Conservation (phyloP, 2,329 filamentous ascomycete genomes). For the Cadophora sp. region DNA sequence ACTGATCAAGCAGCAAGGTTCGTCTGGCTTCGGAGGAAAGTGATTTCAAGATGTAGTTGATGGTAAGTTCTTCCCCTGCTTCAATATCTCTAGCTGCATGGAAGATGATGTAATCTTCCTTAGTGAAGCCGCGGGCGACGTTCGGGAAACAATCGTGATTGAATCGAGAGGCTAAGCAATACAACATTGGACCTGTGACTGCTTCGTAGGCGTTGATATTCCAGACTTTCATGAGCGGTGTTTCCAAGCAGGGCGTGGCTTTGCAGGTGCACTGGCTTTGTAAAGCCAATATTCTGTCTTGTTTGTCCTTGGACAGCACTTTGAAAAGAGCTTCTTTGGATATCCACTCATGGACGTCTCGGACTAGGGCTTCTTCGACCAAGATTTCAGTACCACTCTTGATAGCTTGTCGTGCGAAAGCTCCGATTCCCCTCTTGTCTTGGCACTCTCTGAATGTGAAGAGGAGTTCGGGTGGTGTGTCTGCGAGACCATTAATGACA, state of each 20-base stretch:
- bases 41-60: conserved; percentile 1
- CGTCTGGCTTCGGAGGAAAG: not conserved
- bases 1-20: not conserved
- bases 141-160: conserved; percentile 24
- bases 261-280: conserved; percentile 13
- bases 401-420: conserved; percentile 16
- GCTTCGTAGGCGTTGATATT: conserved; percentile 11
- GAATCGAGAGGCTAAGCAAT: conserved; percentile 12
- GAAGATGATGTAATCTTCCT: conserved; percentile 8
- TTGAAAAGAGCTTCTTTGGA: conserved; percentile 12
- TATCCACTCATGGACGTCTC: not conserved
- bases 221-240: not conserved
- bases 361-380: conserved; percentile 13
- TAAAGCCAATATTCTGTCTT: conserved; percentile 3
- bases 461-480: not conserved
- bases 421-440: conserved; percentile 7
- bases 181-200: not conserved
- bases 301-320: not conserved
- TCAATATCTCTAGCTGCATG: conserved; percentile 7
- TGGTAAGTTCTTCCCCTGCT: conserved; percentile 20
- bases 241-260: not conserved
- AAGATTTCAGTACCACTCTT: conserved; percentile 16
- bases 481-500: not conserved
- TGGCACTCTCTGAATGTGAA: conserved; percentile 2
- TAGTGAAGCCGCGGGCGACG: conserved; percentile 1